phyloP scores from a whole-genome alignment of 2,329 filamentous ascomycete genomes.

The Thielaviopsis ethacetica region DNA sequence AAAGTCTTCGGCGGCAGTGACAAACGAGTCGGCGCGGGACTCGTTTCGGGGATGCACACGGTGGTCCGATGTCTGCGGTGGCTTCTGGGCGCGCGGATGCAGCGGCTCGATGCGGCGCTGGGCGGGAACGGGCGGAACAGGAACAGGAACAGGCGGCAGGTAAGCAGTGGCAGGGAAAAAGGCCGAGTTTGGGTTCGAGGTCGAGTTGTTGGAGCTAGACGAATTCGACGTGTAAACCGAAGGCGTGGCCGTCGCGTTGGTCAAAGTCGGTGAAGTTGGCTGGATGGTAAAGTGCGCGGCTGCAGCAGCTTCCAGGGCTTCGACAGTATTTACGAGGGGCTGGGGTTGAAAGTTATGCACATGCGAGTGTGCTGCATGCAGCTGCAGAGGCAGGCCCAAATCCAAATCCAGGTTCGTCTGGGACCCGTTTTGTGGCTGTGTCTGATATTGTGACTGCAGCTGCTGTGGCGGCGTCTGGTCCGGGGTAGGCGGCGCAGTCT shows the following conservation, averaged over 20 bases:
- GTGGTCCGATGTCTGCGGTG: background rate
- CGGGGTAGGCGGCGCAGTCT: conserved; percentile 5
- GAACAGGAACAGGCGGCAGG: background rate
- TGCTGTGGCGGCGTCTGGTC: conserved; percentile 6
- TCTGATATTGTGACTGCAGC: background rate
- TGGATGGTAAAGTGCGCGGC: background rate
- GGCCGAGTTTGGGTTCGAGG: background rate
- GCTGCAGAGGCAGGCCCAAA: background rate
- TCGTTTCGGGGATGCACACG: conserved; percentile 8
- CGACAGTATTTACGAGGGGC: conserved; percentile 1
- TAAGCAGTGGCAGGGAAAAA: background rate
- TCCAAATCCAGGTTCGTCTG: background rate
- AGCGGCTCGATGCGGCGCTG: background rate
- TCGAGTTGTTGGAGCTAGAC: conserved; percentile 2
- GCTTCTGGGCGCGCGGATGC: conserved; percentile 6
- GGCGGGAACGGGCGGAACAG: background rate
- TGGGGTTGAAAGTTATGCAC: background rate
- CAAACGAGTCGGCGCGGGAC: conserved; percentile 10
- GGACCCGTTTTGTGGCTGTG: background rate
- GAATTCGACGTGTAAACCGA: background rate
- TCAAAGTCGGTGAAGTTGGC: background rate
- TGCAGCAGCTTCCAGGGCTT: background rate
- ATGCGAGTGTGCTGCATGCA: background rate
- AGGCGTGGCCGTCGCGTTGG: background rate
- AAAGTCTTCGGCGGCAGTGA: conserved; percentile 12